A percentile compares a stretch with the other conserved stretches of the same genome.
Evolutionary conservation across 345 rosid genomes (phyloP).

Genomic region (Erodium maritimum): DNA sequence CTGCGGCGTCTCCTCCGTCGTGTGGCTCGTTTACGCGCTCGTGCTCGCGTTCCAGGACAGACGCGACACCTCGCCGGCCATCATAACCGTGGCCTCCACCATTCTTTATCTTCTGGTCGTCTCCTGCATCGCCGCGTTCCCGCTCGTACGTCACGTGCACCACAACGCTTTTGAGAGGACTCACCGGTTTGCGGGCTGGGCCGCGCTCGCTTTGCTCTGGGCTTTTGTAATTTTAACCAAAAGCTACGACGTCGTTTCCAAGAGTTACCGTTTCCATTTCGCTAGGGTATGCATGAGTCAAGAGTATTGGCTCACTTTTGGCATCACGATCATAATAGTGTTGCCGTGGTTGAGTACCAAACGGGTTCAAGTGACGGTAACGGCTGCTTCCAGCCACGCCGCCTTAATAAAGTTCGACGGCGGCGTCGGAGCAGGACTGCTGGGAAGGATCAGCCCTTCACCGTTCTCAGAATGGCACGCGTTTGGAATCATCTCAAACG

Average conservation of each 20-base stretch:
- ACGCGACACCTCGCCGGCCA: constrained; percentile 46
- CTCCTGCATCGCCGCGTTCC: constrained; percentile 56
- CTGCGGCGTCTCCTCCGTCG: constrained; percentile 58
- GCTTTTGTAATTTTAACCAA: constrained; percentile 42
- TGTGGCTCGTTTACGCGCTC: constrained; percentile 56
- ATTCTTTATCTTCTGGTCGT: constrained; percentile 50
- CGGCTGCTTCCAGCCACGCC: constrained; percentile 64
- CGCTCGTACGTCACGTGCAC: constrained; percentile 70
- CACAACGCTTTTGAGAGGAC: constrained; percentile 65
- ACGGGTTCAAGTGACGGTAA: constrained; percentile 39
- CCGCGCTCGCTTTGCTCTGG: constrained; percentile 57
- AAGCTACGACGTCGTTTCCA: constrained; percentile 46
- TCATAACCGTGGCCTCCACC: constrained; percentile 39
- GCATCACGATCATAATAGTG: constrained; percentile 43
- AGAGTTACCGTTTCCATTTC: constrained; percentile 33
- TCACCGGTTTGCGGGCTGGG: constrained; percentile 79
- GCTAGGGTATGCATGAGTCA: constrained; percentile 35
- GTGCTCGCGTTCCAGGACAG: constrained; percentile 42
- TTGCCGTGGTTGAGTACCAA: constrained; percentile 70
- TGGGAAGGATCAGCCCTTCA: constrained; percentile 88
- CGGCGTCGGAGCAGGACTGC: constrained; percentile 56
- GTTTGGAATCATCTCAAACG: constrained; percentile 73
- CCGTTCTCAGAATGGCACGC: constrained; percentile 93
- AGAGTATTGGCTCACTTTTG: constrained; percentile 69
- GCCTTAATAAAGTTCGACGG: constrained; percentile 59